Evolutionary conservation across 2,329 filamentous ascomycete species (phyloP).

Genomic region (Aphanoascus verrucosus): DNA sequence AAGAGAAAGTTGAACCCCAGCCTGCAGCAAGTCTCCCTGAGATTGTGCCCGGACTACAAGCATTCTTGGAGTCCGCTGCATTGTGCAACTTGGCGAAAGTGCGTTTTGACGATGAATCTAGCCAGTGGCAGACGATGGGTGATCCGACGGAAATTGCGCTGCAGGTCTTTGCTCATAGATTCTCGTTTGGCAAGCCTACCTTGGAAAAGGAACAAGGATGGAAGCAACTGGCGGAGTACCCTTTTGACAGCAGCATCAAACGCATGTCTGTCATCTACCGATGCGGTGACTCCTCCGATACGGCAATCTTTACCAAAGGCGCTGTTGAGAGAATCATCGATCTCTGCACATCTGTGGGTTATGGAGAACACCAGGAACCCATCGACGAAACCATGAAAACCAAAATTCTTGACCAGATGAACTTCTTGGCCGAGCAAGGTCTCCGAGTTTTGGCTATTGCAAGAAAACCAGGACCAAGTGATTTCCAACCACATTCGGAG

Average conservation of each 20-base stretch:
- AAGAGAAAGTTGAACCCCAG: slow-evolving; percentile 20
- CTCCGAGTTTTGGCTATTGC: slow-evolving; percentile 52
- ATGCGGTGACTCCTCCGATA: slow-evolving; percentile 26
- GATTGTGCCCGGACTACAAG: slow-evolving; percentile 38
- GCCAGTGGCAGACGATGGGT: slow-evolving; percentile 48
- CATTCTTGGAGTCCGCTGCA: slow-evolving; percentile 45
- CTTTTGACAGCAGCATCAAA: slow-evolving; percentile 55
- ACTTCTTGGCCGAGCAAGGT: slow-evolving; percentile 46
- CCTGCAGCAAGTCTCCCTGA: slow-evolving; percentile 24
- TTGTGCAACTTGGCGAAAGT: slow-evolving; percentile 46
- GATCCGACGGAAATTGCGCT: slow-evolving; percentile 58
- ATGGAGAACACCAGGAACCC: slow-evolving; percentile 30
- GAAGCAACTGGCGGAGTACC: slow-evolving; percentile 50
- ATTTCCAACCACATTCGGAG: slow-evolving; percentile 23
- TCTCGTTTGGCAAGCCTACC: slow-evolving; percentile 40
- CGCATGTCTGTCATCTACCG: slow-evolving; percentile 55
- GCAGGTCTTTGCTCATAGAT: slow-evolving; percentile 54
- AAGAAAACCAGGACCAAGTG: slow-evolving; percentile 24
- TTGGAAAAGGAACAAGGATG: slow-evolving; percentile 35
- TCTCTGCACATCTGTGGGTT: slow-evolving; percentile 42
- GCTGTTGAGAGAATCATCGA: slow-evolving; percentile 38
- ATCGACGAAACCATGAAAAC: slow-evolving; percentile 34
- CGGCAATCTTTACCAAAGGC: slow-evolving; percentile 24
- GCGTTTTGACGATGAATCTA: slow-evolving; percentile 33
- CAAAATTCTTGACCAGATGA: slow-evolving; percentile 46